Conservation (phyloP, 1,139 yeast species). For the Lizanozyma gosingica region DNA sequence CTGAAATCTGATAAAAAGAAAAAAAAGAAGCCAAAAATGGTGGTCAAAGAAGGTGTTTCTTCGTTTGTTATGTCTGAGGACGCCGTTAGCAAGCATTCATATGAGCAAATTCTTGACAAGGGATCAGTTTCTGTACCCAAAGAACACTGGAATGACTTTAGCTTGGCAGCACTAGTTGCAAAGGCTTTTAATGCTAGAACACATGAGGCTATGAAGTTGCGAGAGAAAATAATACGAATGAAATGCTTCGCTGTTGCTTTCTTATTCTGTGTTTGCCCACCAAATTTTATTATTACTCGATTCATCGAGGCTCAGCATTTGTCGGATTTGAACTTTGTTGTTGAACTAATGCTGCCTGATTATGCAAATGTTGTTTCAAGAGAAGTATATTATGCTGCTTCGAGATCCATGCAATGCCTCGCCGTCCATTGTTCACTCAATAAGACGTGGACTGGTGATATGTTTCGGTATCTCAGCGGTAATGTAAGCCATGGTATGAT, state of each 20-base stretch:
- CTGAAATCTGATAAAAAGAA: constrained; percentile 2
- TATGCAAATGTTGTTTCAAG: constrained; percentile 43
- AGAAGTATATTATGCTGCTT: constrained; percentile 49
- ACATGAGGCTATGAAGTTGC: constrained; percentile 42
- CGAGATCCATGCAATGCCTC: constrained; percentile 63
- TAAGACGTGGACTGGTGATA: constrained; percentile 67
- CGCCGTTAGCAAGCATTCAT: constrained; percentile 37
- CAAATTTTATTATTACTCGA: constrained; percentile 47
- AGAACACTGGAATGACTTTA: constrained; percentile 56
- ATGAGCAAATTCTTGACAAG: constrained; percentile 57
- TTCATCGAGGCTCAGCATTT: constrained; percentile 67
- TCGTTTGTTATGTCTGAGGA: constrained; percentile 40
- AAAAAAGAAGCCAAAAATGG: constrained; percentile 2
- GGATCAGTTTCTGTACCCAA: constrained; percentile 54
- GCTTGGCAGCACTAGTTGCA: constrained; percentile 53
- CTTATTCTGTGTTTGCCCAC: constrained; percentile 39
- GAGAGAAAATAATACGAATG: constrained; percentile 52
- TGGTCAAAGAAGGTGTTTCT: constrained; percentile 32
- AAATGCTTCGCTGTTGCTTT: constrained; percentile 63
- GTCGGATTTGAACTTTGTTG: constrained; percentile 45
- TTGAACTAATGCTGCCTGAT: constrained; percentile 24
- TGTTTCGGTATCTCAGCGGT: constrained; percentile 78
- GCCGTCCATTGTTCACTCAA: constrained; percentile 34
- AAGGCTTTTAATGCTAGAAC: constrained; percentile 62
- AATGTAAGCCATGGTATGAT: constrained; percentile 80